Conservation (phyloP, 768 basidiomycete species). For the Mycena rosella region DNA sequence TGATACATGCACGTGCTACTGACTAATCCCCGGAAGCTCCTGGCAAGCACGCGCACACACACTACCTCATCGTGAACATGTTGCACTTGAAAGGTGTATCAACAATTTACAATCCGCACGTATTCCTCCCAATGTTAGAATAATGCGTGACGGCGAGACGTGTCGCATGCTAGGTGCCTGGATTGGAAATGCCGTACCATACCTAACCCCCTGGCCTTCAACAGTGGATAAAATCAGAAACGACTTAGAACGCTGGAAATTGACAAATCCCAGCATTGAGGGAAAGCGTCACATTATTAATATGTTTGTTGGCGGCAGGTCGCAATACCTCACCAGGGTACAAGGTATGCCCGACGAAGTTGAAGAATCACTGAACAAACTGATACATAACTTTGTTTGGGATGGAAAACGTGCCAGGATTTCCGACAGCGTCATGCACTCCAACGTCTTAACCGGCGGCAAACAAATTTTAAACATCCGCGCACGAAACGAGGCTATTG, state of each 20-base stretch:
- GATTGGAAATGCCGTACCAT: conserved; percentile 18
- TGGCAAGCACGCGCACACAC: too few species aligned
- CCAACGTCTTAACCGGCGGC: background rate
- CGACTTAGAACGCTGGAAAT: conserved; percentile 7
- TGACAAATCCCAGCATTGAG: conserved; percentile 20
- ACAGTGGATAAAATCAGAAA: conserved; percentile 16
- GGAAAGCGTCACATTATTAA: conserved; percentile 37
- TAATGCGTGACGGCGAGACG: conserved; percentile 6
- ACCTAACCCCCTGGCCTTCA: conserved; percentile 16
- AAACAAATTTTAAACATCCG: conserved; percentile 15
- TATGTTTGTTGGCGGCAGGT: conserved; percentile 40
- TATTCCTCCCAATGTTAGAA: conserved; percentile 10
- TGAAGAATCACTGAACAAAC: conserved; percentile 14
- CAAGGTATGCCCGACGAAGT: conserved; percentile 44
- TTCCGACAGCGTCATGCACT: background rate
- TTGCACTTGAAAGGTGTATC: conserved; percentile 18
- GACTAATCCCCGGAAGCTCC: too few species aligned
- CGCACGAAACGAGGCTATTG: conserved; percentile 15
- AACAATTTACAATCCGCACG: background rate
- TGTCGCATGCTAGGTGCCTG: conserved; percentile 14
- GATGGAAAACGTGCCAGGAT: conserved; percentile 1
- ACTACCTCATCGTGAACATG: too few species aligned
- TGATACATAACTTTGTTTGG: conserved; percentile 20
- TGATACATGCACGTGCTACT: too few species aligned
- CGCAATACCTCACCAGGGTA: conserved; percentile 37